Percentiles rank a stretch among this genome's conserved stretches.
phyloP scores from a whole-genome alignment of 208 protist genomes.

The Zelonia costaricensis region DNA sequence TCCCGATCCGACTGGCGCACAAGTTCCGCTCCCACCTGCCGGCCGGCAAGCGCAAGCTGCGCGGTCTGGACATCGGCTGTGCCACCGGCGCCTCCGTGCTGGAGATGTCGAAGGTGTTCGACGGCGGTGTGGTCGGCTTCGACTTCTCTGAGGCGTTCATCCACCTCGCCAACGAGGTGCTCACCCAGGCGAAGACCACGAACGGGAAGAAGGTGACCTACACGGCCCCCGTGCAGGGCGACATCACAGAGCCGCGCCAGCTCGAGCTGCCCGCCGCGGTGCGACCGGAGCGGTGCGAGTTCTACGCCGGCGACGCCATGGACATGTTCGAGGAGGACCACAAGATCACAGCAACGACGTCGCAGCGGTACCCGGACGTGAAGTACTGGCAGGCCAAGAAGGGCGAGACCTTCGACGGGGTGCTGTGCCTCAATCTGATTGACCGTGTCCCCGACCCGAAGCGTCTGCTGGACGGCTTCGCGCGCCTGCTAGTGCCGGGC shows the following conservation, averaged over 20 bases:
- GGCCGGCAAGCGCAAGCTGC: conserved; percentile 21
- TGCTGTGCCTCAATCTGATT: conserved; percentile 82
- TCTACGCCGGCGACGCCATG: conserved; percentile 71
- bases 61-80: conserved; percentile 81
- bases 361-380: conserved; percentile 40
- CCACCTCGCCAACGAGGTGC: conserved; percentile 59
- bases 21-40: conserved; percentile 51
- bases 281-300: conserved; percentile 47
- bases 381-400: conserved; percentile 49
- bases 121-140: conserved; percentile 64
- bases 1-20: conserved; percentile 56
- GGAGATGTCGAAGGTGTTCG: conserved; percentile 84
- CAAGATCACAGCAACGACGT: conserved; percentile 13
- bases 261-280: conserved; percentile 24
- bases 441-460: conserved; percentile 77
- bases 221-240: conserved; percentile 62
- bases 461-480: conserved; percentile 54
- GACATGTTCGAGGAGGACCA: conserved; percentile 46
- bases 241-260: conserved; percentile 44
- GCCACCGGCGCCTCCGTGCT: conserved; percentile 78
- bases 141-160: conserved; percentile 82
- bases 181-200: conserved; percentile 6
- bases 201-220: conserved; percentile 37
- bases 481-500: conserved; percentile 40
- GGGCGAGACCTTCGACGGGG: conserved; percentile 72